Percentiles rank a stretch among this genome's conserved stretches.
Conservation (phyloP, 495 filamentous ascomycete species). For the Hypomontagnella submonticulosa region DNA sequence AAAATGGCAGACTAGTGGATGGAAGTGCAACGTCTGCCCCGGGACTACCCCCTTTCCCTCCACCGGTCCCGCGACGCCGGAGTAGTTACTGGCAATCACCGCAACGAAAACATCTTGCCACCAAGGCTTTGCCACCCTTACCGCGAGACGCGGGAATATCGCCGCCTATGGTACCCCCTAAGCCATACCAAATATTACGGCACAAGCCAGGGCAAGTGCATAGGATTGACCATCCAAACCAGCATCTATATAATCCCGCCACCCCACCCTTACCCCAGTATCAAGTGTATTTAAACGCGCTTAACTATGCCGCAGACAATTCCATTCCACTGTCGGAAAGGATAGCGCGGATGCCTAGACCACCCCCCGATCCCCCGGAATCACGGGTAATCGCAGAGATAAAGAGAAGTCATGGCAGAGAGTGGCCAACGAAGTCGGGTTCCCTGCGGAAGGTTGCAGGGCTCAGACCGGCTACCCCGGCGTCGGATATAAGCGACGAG, state of each 20-base stretch:
- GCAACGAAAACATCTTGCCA: background rate
- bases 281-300: constrained; percentile 28
- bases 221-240: background rate
- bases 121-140: background rate
- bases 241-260: background rate
- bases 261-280: constrained; percentile 21
- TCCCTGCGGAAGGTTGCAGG: constrained; percentile 9
- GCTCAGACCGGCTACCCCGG: background rate
- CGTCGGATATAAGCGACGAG: constrained; percentile 11
- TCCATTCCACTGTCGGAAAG: background rate
- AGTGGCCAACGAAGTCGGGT: background rate
- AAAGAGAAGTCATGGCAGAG: background rate
- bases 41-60: background rate
- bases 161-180: background rate
- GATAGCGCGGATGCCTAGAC: background rate
- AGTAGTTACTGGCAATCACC: background rate
- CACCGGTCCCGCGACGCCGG: background rate
- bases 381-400: background rate
- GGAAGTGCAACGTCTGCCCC: constrained; percentile 2
- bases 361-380: background rate
- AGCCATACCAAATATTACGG: constrained; percentile 11
- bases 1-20: background rate
- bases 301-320: constrained; percentile 12
- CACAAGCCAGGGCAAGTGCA: constrained; percentile 18
- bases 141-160: background rate